Conservation (phyloP, 2,329 filamentous ascomycete species). For the Tolypocladium album region DNA sequence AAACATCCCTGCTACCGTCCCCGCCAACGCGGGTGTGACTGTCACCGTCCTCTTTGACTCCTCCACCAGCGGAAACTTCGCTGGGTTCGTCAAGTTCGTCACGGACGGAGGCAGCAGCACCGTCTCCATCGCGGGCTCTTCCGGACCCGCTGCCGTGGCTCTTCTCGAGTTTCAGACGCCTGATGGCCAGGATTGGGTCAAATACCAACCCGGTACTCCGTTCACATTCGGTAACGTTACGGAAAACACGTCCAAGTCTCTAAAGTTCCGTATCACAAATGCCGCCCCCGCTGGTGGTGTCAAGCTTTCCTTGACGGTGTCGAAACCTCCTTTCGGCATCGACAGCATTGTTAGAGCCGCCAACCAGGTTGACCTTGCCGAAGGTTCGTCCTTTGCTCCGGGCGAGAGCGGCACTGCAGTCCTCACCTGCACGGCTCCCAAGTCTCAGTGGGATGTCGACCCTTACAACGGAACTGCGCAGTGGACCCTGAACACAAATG, state of each 20-base stretch:
- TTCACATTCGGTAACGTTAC: constrained; percentile 47
- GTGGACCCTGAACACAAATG: constrained; percentile 49
- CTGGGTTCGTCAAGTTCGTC: constrained; percentile 33
- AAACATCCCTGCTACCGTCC: constrained; percentile 33
- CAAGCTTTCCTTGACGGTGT: constrained; percentile 43
- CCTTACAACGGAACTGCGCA: constrained; percentile 33
- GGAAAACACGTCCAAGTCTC: constrained; percentile 34
- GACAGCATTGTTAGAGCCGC: constrained; percentile 40
- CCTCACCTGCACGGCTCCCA: constrained; percentile 44
- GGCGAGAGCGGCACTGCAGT: constrained; percentile 40
- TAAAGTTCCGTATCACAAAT: constrained; percentile 44
- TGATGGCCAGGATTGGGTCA: constrained; percentile 39
- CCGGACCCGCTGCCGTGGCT: constrained; percentile 36
- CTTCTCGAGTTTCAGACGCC: constrained; percentile 43
- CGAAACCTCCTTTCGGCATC: constrained; percentile 48
- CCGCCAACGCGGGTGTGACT: constrained; percentile 24
- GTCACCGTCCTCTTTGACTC: constrained; percentile 38
- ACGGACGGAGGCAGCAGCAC: constrained; percentile 38
- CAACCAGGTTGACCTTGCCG: constrained; percentile 46
- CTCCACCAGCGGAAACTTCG: constrained; percentile 32
- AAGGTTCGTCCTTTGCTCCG: constrained; percentile 39
- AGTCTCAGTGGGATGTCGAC: constrained; percentile 45
- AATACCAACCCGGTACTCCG: constrained; percentile 27
- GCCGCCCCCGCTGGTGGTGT: constrained; percentile 32
- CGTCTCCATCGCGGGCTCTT: constrained; percentile 35